Evolutionary conservation across 2,329 filamentous ascomycete genomes (phyloP).

Genomic region (Fusarium floridanum): DNA sequence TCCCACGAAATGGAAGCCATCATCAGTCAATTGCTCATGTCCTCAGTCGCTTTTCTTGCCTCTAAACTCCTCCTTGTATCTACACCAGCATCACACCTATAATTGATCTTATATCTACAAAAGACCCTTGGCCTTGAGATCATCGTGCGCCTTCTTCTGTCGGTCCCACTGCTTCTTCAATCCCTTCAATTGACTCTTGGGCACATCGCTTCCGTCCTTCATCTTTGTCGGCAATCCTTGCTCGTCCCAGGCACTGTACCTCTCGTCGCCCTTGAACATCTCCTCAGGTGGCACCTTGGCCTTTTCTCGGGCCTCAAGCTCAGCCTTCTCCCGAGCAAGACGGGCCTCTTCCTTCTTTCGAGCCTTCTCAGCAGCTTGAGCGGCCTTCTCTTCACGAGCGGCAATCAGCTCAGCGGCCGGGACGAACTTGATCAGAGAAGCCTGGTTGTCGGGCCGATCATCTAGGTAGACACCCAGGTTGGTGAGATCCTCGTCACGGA

Average conservation of each 20-base stretch:
- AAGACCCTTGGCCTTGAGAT: constrained; percentile 56
- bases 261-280: constrained; percentile 68
- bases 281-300: constrained; percentile 67
- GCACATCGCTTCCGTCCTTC: constrained; percentile 81
- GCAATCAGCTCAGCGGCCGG: constrained; percentile 69
- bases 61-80: constrained; percentile 31
- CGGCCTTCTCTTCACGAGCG: constrained; percentile 70
- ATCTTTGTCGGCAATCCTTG: constrained; percentile 85
- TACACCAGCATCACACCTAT: constrained; percentile 6
- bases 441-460: constrained; percentile 76
- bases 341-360: constrained; percentile 68
- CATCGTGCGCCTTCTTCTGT: constrained; percentile 88
- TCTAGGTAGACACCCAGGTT: constrained; percentile 90
- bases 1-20: background rate
- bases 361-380: constrained; percentile 71
- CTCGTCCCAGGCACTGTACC: constrained; percentile 83
- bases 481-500: constrained; percentile 85
- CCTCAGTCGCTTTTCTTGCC: constrained; percentile 29
- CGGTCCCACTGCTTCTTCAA: constrained; percentile 89
- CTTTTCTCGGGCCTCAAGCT: constrained; percentile 68
- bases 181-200: constrained; percentile 85
- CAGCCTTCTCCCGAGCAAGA: constrained; percentile 63
- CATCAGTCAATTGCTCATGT: background rate
- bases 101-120: constrained; percentile 27
- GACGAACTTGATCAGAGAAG: constrained; percentile 79